phyloP scores from a whole-genome alignment of 208 protist genomes.

The Naegleria fowleri region DNA sequence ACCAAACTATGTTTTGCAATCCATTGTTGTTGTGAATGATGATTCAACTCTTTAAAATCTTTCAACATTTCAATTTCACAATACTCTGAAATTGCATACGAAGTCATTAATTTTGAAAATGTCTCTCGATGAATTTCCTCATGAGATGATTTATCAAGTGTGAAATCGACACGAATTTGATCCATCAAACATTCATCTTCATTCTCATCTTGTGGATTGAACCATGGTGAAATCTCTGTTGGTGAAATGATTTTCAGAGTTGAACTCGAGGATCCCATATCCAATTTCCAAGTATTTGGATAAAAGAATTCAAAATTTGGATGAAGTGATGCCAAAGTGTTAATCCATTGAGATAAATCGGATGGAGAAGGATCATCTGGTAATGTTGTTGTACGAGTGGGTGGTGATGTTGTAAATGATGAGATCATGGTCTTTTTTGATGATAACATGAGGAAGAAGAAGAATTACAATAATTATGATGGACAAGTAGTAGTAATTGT shows the following conservation, averaged over 20 bases:
- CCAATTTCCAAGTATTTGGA: background rate
- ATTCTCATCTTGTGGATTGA: background rate
- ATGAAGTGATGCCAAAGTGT: background rate
- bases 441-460: too few relatives aligned
- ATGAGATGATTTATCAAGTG: background rate
- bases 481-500: too few relatives aligned
- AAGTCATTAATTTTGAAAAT: background rate
- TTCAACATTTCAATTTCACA: background rate
- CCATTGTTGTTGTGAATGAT: background rate
- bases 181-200: background rate
- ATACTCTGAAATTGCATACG: background rate
- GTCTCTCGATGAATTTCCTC: background rate
- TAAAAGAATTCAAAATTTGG: constrained; percentile 11
- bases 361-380: background rate
- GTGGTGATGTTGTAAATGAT: background rate
- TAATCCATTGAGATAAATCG: background rate
- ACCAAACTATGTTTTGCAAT: background rate
- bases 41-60: background rate
- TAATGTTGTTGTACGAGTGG: background rate
- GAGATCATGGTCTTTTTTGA: too few relatives aligned
- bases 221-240: background rate
- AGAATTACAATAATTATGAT: too few relatives aligned
- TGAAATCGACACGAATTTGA: background rate
- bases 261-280: background rate
- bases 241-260: background rate